phyloP scores from a whole-genome alignment of 2,329 filamentous ascomycete genomes.

The Monosporascus sp. region DNA sequence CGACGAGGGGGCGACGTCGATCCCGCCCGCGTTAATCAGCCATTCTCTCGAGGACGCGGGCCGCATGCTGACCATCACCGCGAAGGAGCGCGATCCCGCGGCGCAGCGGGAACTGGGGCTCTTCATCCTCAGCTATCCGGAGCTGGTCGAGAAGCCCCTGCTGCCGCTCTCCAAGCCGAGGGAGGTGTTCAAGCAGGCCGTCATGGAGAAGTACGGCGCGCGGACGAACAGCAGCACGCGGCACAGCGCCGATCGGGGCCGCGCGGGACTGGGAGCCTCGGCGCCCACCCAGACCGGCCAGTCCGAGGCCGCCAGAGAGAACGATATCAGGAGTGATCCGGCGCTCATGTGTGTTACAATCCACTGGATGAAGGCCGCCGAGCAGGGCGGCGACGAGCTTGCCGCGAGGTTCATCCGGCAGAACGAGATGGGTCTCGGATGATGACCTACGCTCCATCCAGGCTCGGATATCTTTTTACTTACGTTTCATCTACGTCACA shows the following conservation, averaged over 20 bases:
- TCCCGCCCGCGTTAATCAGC: conserved; percentile 45
- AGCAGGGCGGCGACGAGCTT: conserved; percentile 78
- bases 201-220: conserved; percentile 65
- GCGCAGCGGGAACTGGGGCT: conserved; percentile 91
- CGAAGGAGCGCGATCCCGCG: conserved; percentile 82
- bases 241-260: conserved; percentile 24
- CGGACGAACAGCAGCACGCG: conserved; percentile 27
- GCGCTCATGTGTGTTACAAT: conserved; percentile 89
- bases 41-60: conserved; percentile 75
- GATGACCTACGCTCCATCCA: conserved; percentile 3
- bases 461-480: not conserved
- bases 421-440: conserved; percentile 35
- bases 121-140: conserved; percentile 87
- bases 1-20: conserved; percentile 31
- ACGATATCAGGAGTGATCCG: conserved; percentile 66
- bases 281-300: conserved; percentile 20
- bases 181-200: conserved; percentile 85
- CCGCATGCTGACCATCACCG: conserved; percentile 86
- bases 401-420: conserved; percentile 79
- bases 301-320: conserved; percentile 30
- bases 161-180: conserved; percentile 77
- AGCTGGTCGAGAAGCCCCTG: conserved; percentile 74
- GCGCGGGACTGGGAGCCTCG: conserved; percentile 21
- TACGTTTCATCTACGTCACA: not conserved
- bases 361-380: conserved; percentile 94